phyloP scores from a whole-genome alignment of 495 filamentous ascomycete species.

The Thermochaetoides thermophila region DNA sequence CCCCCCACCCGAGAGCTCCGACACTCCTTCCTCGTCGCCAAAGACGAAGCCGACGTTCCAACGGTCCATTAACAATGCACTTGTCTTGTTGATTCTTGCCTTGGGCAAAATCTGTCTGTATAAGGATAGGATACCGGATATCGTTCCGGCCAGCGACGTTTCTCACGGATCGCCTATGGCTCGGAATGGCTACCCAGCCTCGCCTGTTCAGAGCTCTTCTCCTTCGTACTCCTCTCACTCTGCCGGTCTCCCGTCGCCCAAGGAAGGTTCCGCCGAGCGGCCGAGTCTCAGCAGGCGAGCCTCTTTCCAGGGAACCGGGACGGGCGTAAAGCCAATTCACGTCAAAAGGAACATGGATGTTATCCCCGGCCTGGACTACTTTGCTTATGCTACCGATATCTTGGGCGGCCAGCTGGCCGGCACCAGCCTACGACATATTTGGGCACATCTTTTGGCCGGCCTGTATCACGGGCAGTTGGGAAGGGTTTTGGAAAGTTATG shows the following conservation, averaged over 20 bases:
- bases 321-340: slow-evolving; percentile 9
- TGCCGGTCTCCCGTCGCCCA: slow-evolving; percentile 32
- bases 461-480: slow-evolving; percentile 80
- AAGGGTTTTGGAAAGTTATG: slow-evolving; percentile 77
- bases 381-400: slow-evolving; percentile 74
- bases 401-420: slow-evolving; percentile 65
- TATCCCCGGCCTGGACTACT: slow-evolving; percentile 81
- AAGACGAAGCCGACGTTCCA: slow-evolving; percentile 30
- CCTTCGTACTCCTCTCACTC: slow-evolving; percentile 25
- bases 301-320: slow-evolving; percentile 26
- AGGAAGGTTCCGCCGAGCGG: slow-evolving; percentile 28
- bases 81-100: slow-evolving; percentile 71
- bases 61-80: slow-evolving; percentile 53
- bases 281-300: slow-evolving; percentile 24
- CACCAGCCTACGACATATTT: slow-evolving; percentile 65
- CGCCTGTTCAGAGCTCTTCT: slow-evolving; percentile 36
- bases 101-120: slow-evolving; percentile 71
- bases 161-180: slow-evolving; percentile 29
- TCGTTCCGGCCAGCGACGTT: slow-evolving; percentile 32
- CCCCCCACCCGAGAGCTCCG: slow-evolving; percentile 23
- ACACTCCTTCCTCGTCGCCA: slow-evolving; percentile 17
- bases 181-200: slow-evolving; percentile 33
- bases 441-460: slow-evolving; percentile 74
- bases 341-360: slow-evolving; percentile 60
- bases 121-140: slow-evolving; percentile 45